Base-by-base conservation (phyloP, 1,284 basidiomycete genomes). In the Trametes sp. region DNA sequence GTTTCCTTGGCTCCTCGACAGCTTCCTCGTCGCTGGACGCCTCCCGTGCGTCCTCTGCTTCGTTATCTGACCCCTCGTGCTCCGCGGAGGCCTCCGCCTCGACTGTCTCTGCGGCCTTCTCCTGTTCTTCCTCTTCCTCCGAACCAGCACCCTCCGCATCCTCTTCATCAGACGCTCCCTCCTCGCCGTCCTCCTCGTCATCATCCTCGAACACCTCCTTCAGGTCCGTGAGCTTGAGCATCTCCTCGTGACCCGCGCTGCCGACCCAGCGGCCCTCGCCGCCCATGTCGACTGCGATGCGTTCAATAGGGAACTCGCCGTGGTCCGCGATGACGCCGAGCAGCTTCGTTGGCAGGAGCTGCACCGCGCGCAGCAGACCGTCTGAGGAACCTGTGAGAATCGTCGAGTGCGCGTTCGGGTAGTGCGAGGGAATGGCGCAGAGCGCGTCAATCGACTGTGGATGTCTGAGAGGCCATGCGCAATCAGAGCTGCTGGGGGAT, bases 371-470 rank as follows among this genome's bases (percentile, higher is more conserved):
- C 38, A 98, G 83, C 70, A 96, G 84, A 0, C 96, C 96, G 74
- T 98, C 96, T 4, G 95, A 95, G 0, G 94, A 96, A 3, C 96
- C 96, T 0, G 96, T 96, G 2, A 97, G 85, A 59, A 98, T 85
- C 0, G 93, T 94, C 57, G 87, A 87, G 26, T 86, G 77, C 13
- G 87, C 81, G 65, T 90, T 84, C 16, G 88, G 82, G 66, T 87
- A 84, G n/a, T 84, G 83, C 13, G 83, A 77, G 3, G 93, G 90
- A 13, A 98, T 75, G 49, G 85, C 76, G 67, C 92, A 93, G 21
- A 96, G 81, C 3, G 94, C 88, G 72, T 96, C 95, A 49, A 96
- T 87, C 16, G 93, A 95, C 65, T 93, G 85, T 6, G 95, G 94
- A 75, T 96, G 95, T 2, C 93, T 93, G 65, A n/a, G n/a, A n/a